These are phyloP conservation scores for Typha latifolia DNA, from an alignment of 176 grass and related monocot species.

Conservation along the genomic window DNA sequence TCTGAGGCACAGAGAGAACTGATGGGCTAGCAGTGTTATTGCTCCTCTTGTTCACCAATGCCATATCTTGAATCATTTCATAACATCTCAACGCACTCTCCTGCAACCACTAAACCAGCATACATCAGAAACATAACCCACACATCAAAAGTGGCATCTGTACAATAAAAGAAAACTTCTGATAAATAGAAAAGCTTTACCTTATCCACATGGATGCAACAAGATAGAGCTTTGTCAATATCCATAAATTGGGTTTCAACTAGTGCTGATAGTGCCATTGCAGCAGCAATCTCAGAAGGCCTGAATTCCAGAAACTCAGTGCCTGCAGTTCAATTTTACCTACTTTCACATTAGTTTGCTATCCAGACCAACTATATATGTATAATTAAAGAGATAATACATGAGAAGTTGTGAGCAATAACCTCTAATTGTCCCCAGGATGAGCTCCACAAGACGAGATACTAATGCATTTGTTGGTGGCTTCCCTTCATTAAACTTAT, in stretches of 20 bases:
- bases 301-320: slow-evolving; percentile 54
- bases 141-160: not conserved
- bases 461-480: slow-evolving; percentile 18
- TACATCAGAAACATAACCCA: not conserved
- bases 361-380: not conserved
- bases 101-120: slow-evolving; percentile 16
- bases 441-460: slow-evolving; percentile 32
- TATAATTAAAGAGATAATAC: not conserved
- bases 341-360: not conserved
- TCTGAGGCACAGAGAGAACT: slow-evolving; percentile 24
- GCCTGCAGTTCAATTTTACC: slow-evolving; percentile 27
- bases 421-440: slow-evolving; percentile 71
- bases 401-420: not conserved
- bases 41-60: slow-evolving; percentile 44
- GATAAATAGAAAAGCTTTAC: slow-evolving; percentile 13
- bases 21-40: slow-evolving; percentile 20
- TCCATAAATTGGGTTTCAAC: slow-evolving; percentile 27
- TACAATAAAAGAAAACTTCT: not conserved
- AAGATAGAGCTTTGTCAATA: slow-evolving; percentile 20
- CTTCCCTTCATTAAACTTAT: slow-evolving; percentile 34
- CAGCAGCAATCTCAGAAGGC: slow-evolving; percentile 78
- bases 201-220: slow-evolving; percentile 55
- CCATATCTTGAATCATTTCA: slow-evolving; percentile 44
- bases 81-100: slow-evolving; percentile 52
- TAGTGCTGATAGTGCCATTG: slow-evolving; percentile 33